Conservation (phyloP, 2,329 filamentous ascomycete genomes). For the Scedosporium apiospermum region DNA sequence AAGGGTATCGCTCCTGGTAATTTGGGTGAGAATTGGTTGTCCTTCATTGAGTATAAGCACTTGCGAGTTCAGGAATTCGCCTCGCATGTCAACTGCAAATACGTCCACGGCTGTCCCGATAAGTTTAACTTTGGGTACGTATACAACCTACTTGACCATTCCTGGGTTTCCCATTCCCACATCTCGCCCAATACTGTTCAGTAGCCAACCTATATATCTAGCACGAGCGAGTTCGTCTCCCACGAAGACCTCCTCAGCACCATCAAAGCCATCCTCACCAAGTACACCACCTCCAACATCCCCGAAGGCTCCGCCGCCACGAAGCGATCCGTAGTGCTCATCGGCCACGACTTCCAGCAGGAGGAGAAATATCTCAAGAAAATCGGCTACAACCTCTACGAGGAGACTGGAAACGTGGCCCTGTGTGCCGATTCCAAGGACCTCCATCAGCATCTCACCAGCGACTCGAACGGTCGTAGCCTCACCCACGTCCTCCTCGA, state of each 20-base stretch:
- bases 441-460: slow-evolving; percentile 57
- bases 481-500: slow-evolving; percentile 53
- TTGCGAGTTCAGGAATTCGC: slow-evolving; percentile 64
- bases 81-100: slow-evolving; percentile 56
- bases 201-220: slow-evolving; percentile 13
- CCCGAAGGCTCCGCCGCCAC: slow-evolving; percentile 13
- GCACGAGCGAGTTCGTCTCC: slow-evolving; percentile 30
- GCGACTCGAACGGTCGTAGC: slow-evolving; percentile 40
- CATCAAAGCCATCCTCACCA: slow-evolving; percentile 27
- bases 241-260: slow-evolving; percentile 21
- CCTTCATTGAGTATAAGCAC: slow-evolving; percentile 60
- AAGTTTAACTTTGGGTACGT: slow-evolving; percentile 65
- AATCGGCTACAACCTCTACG: slow-evolving; percentile 51
- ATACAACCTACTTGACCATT: background rate
- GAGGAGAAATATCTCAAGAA: slow-evolving; percentile 61
- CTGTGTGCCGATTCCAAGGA: slow-evolving; percentile 64
- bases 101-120: slow-evolving; percentile 63
- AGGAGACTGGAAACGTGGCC: slow-evolving; percentile 14
- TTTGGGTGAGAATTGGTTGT: slow-evolving; percentile 56
- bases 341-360: slow-evolving; percentile 62
- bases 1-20: slow-evolving; percentile 46
- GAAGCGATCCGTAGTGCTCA: slow-evolving; percentile 53
- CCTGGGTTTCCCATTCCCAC: background rate
- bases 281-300: background rate
- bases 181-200: too few relatives aligned